These are phyloP conservation scores for Rubroboletus satanas DNA, from an alignment of 768 basidiomycete species.

Conservation along the genomic window DNA sequence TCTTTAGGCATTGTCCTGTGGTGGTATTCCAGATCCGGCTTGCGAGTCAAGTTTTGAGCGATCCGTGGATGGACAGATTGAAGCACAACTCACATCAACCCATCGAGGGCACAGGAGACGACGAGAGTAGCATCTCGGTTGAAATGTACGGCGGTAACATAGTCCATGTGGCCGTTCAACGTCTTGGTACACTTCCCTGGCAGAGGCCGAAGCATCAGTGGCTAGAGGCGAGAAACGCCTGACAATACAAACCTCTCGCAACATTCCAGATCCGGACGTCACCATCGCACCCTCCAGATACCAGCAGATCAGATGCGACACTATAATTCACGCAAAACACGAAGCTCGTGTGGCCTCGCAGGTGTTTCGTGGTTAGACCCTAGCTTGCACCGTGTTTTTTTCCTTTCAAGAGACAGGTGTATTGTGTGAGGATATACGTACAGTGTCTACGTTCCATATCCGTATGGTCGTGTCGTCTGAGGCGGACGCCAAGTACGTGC, in stretches of 20 bases:
- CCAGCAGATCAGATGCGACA: conserved; percentile 79
- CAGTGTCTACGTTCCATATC: conserved; percentile 84
- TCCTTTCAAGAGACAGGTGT: not conserved
- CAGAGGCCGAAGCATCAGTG: no score
- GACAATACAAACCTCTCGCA: conserved; percentile 53
- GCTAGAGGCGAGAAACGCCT: not conserved
- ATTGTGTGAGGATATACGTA: conserved; percentile 35
- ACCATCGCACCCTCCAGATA: conserved; percentile 91
- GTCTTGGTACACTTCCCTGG: conserved; percentile 82
- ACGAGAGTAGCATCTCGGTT: conserved; percentile 89
- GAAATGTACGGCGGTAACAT: conserved; percentile 92
- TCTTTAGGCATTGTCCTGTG: conserved; percentile 94
- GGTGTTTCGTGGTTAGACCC: conserved; percentile 66
- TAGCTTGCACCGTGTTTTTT: conserved; percentile 24
- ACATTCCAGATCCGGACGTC: conserved; percentile 93
- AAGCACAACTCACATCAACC: conserved; percentile 72
- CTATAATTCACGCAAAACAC: conserved; percentile 95
- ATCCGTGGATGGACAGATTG: not conserved
- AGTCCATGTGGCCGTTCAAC: conserved; percentile 90
- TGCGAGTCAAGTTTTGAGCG: conserved; percentile 29
- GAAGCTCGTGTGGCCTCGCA: conserved; percentile 81
- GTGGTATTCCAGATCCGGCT: conserved; percentile 96
- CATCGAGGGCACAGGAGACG: conserved; percentile 89
- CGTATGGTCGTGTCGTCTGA: conserved; percentile 89
- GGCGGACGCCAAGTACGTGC: conserved; percentile 78